Conservation (phyloP, 371 early-diverging fungal species). For the Mortierella sp. region DNA sequence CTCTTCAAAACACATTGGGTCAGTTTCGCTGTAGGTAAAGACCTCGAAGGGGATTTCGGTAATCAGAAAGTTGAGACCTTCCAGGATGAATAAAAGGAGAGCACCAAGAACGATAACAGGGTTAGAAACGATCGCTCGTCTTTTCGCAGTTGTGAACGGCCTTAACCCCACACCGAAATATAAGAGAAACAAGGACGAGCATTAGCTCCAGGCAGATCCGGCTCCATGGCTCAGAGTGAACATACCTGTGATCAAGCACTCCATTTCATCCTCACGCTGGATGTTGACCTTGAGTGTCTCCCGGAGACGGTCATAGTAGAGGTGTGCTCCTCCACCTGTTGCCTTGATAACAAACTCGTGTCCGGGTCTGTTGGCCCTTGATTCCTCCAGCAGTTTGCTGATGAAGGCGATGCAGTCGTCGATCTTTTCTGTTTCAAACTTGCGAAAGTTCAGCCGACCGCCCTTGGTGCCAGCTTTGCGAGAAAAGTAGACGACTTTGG, state of each 20-base stretch:
- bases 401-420: conserved; percentile 92
- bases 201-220: neutral
- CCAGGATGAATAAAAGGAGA: neutral
- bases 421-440: conserved; percentile 94
- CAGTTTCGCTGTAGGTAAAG: conserved; percentile 88
- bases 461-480: conserved; percentile 72
- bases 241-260: conserved; percentile 83
- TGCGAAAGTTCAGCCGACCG: conserved; percentile 93
- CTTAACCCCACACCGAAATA: neutral
- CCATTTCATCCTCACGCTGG: conserved; percentile 91
- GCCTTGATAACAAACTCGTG: conserved; percentile 73
- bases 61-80: conserved; percentile 92
- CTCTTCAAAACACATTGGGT: conserved; percentile 88
- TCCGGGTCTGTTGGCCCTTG: conserved; percentile 49
- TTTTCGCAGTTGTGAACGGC: neutral
- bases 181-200: neutral
- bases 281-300: conserved; percentile 77
- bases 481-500: conserved; percentile 94
- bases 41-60: conserved; percentile 95
- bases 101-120: neutral
- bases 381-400: conserved; percentile 72
- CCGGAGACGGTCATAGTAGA: conserved; percentile 72
- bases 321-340: conserved; percentile 92
- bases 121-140: neutral
- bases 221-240: neutral